These are phyloP conservation scores for Penicillium nordicum DNA, from an alignment of 2,329 filamentous ascomycete species.

Conservation along the genomic window DNA sequence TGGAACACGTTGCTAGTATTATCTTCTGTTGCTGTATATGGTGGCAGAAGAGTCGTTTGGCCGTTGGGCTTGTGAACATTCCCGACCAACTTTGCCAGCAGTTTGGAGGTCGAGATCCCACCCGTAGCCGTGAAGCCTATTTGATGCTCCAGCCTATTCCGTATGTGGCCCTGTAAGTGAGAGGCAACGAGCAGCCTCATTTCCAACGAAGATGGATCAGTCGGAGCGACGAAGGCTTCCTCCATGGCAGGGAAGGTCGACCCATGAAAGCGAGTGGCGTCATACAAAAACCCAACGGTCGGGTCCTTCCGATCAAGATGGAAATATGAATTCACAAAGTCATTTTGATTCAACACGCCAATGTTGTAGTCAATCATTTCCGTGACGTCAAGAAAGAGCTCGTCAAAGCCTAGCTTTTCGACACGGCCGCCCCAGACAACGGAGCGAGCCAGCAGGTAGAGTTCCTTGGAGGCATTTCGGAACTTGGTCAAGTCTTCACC, in stretches of 20 bases:
- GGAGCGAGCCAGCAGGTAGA: constrained; percentile 68
- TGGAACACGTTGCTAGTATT: constrained; percentile 51
- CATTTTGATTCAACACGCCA: constrained; percentile 63
- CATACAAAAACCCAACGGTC: constrained; percentile 73
- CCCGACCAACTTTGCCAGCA: constrained; percentile 80
- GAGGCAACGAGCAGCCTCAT: constrained; percentile 71
- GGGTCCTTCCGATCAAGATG: constrained; percentile 70
- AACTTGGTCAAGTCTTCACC: constrained; percentile 85
- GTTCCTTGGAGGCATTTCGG: constrained; percentile 75
- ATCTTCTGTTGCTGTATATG: constrained; percentile 44
- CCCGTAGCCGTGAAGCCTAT: constrained; percentile 84
- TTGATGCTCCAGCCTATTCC: constrained; percentile 67
- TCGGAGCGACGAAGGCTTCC: constrained; percentile 16
- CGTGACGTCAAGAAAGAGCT: constrained; percentile 77
- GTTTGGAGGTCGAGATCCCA: constrained; percentile 82
- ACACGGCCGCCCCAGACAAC: constrained; percentile 75
- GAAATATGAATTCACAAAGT: constrained; percentile 71
- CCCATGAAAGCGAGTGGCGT: constrained; percentile 67
- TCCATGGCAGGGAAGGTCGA: constrained; percentile 51
- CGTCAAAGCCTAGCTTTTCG: constrained; percentile 85
- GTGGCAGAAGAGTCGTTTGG: constrained; percentile 78
- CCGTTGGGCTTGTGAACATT: constrained; percentile 79
- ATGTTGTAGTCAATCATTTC: constrained; percentile 83
- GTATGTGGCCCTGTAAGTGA: constrained; percentile 73
- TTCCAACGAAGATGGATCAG: constrained; percentile 35